Evolutionary conservation across 164 flowering plant genomes (phyloP), one percentile per base, ranked within the genome.

Genomic region (Annona squamosa): DNA sequence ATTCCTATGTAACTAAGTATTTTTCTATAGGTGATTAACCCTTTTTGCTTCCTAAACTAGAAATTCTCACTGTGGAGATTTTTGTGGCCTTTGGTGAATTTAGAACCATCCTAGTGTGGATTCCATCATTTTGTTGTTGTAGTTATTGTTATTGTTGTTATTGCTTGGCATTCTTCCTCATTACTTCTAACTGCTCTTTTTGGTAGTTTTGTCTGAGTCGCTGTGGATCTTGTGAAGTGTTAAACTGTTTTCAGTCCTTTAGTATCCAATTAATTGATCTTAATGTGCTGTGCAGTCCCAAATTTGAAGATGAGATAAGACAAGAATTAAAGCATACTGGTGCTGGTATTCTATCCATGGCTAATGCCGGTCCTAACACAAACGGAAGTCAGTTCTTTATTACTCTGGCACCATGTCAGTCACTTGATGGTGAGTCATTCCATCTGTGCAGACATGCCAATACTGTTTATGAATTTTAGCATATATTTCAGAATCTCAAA

Each of bases 311-410:
- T 82, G 99, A 95, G 88, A 88, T 95, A 75, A 82, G 73, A 69
- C 75, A 87, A 18, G 89, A 92, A 85, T 76, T 94, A 74, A 94
- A 94, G 88, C 99, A 94, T 80, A 95, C 97, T 52, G 99, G 98
- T 77, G 98, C 99, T 78, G 99, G 99, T 62, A 91, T 95, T 67
- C 71, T 93, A 67, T 95, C 99, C 75, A 93, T 91, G 99, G 99
- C 99, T 65, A 95, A 95, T 90, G 99, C 99, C 69, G 99, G 99
- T 71, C 97, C 97, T 17, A 86, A 95, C 81, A 90, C 96, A 46
- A 95, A 95, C 77, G 97, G 98, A 66, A 95, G 98, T 76, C 98
- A 95, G 79, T 93, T 95, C 80, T 95, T 95, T 76, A 90, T 95
- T 61, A 93, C 97, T 44, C 75, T 95, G 74, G 87, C 99, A 59